A percentile compares a stretch with the other conserved stretches of the same genome.
Conservation (phyloP, 768 basidiomycete species). For the Hemileccinum impolitum region DNA sequence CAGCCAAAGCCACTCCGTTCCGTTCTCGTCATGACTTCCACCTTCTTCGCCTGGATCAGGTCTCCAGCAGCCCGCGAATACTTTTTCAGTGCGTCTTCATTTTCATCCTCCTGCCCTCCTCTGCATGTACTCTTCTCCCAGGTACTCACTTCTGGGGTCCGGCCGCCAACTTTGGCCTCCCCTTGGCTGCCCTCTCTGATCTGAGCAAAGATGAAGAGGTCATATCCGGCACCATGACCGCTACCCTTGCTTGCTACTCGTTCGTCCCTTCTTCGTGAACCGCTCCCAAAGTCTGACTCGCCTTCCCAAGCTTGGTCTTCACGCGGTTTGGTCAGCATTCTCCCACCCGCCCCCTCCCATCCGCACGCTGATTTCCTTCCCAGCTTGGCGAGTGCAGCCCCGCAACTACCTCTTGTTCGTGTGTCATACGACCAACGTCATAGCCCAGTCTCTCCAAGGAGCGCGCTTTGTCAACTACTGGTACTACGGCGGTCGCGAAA, state of each 20-base stretch:
- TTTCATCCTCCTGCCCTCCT: not conserved
- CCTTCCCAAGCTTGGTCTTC: conserved; percentile 62
- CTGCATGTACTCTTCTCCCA: conserved; percentile 35
- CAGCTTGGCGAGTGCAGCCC: conserved; percentile 94
- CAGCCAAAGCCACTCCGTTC: too few relatives aligned
- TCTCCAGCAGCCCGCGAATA: conserved; percentile 91
- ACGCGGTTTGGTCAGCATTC: conserved; percentile 79
- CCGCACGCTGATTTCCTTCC: conserved; percentile 5
- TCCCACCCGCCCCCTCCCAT: not conserved
- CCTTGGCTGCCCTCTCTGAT: conserved; percentile 89
- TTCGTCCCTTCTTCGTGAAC: conserved; percentile 43
- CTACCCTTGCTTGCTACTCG: conserved; percentile 89
- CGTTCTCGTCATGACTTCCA: conserved; percentile 61
- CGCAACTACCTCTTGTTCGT: conserved; percentile 95
- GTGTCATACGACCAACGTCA: conserved; percentile 88
- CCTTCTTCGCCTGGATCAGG: conserved; percentile 85
- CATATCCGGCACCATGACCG: conserved; percentile 97
- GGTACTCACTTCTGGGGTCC: conserved; percentile 99
- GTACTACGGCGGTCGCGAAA: conserved; percentile 84
- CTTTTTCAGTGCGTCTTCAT: conserved; percentile 89
- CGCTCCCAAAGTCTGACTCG: conserved; percentile 6
- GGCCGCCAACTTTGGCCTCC: conserved; percentile 98
- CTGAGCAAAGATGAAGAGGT: conserved; percentile 91
- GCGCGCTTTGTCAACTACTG: conserved; percentile 87
- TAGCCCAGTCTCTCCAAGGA: conserved; percentile 83